These are phyloP conservation scores for Trichomonas gallinae DNA, from an alignment of 208 protist species.

Conservation along the genomic window DNA sequence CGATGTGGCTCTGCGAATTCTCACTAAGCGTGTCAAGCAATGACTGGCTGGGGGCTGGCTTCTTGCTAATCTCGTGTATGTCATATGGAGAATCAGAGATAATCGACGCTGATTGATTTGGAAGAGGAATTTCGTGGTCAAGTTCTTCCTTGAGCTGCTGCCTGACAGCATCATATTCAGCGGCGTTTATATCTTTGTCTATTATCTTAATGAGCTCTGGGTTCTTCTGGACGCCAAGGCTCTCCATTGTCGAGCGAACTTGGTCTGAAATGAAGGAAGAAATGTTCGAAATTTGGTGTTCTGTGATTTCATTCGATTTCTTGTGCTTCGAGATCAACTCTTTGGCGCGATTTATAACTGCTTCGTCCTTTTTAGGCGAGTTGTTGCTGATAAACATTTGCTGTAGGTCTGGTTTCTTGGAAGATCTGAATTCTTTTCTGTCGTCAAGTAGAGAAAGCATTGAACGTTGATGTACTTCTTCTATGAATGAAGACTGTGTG, in stretches of 20 bases:
- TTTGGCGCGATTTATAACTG: background rate
- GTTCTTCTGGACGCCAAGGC: background rate
- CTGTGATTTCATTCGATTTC: background rate
- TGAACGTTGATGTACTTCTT: background rate
- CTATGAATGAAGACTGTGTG: background rate
- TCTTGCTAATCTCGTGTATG: background rate
- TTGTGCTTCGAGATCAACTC: background rate
- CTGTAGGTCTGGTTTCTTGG: no score
- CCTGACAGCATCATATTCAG: background rate
- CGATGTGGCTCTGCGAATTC: background rate
- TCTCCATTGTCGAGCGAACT: background rate
- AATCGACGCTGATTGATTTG: background rate
- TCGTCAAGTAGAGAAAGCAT: background rate
- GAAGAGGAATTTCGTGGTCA: background rate
- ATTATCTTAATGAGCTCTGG: background rate
- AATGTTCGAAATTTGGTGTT: background rate
- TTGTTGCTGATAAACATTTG: no score
- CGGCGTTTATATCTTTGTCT: background rate
- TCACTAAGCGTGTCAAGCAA: background rate
- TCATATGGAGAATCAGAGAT: background rate
- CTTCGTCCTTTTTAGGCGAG: background rate
- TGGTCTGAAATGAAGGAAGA: background rate
- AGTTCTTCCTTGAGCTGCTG: background rate
- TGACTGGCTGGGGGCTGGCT: background rate
- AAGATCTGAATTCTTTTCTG: background rate